Percentiles rank a stretch among this genome's conserved stretches.
Evolutionary conservation across 1,139 yeast species (phyloP).

Genomic region (Casaregolazyma lundiana): DNA sequence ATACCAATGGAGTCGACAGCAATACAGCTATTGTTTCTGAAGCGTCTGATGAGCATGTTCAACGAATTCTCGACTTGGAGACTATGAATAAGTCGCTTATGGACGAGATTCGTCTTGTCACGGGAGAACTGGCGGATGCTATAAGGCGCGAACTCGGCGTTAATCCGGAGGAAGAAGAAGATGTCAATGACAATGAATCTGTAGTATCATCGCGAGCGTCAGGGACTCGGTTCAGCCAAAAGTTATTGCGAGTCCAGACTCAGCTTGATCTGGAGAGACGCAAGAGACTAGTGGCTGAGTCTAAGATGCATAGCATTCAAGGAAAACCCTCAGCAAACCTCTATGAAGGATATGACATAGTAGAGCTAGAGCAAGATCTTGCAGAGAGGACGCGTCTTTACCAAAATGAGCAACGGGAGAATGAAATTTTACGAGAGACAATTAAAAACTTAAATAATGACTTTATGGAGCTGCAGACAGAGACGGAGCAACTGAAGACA

Average conservation of each 20-base stretch:
- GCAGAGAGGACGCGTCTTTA: constrained; percentile 24
- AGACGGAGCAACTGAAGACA: constrained; percentile 32
- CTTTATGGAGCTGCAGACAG: constrained; percentile 29
- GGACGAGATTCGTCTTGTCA: constrained; percentile 34
- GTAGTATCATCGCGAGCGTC: neutral
- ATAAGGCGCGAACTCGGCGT: constrained; percentile 35
- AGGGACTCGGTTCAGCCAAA: constrained; percentile 21
- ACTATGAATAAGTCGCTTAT: constrained; percentile 25
- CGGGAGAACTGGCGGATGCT: constrained; percentile 36
- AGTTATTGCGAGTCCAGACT: constrained; percentile 27
- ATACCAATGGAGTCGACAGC: constrained; percentile 1
- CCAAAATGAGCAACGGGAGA: constrained; percentile 25
- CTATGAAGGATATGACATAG: constrained; percentile 6
- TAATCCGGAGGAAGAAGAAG: constrained; percentile 7
- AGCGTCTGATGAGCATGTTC: neutral
- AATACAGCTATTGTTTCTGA: constrained; percentile 1
- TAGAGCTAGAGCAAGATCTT: constrained; percentile 25
- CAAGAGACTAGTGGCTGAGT: constrained; percentile 30
- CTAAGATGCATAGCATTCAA: neutral
- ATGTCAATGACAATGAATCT: neutral
- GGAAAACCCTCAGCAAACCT: constrained; percentile 2
- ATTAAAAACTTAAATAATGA: constrained; percentile 23
- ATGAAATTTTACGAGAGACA: constrained; percentile 20
- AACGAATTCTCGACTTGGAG: constrained; percentile 13
- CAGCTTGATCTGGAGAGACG: constrained; percentile 33